Percentiles rank a stretch among this genome's conserved stretches.
These are phyloP conservation scores for Macrophomina pseudophaseolina DNA, from an alignment of 2,329 filamentous ascomycete genomes.

Conservation along the genomic window DNA sequence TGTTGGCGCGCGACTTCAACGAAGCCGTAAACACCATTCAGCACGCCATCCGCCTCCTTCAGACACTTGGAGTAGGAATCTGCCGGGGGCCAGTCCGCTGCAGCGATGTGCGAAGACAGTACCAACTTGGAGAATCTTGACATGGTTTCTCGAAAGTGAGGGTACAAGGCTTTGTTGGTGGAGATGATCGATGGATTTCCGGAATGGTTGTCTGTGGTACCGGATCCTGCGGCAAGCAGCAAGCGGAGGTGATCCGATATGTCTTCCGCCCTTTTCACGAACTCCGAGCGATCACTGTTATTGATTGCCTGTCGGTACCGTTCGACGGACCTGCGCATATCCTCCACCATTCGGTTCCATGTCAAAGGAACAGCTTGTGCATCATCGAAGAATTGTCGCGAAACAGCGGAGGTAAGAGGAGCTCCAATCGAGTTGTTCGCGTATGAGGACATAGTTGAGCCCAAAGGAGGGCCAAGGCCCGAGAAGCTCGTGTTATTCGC, in stretches of 20 bases:
- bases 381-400: conserved; percentile 89
- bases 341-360: conserved; percentile 87
- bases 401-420: conserved; percentile 59
- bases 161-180: conserved; percentile 94
- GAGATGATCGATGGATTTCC: conserved; percentile 99
- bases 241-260: conserved; percentile 95
- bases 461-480: conserved; percentile 52
- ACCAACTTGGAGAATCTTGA: conserved; percentile 99
- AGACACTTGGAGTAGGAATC: conserved; percentile 95
- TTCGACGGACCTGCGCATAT: conserved; percentile 91
- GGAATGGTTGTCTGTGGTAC: conserved; percentile 97
- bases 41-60: conserved; percentile 94
- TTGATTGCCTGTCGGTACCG: conserved; percentile 89
- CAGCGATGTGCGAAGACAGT: conserved; percentile 95
- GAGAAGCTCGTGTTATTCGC: conserved; percentile 47
- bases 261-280: conserved; percentile 93
- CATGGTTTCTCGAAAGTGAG: conserved; percentile 99
- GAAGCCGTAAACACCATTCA: conserved; percentile 93
- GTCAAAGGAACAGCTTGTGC: conserved; percentile 78
- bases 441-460: conserved; percentile 61
- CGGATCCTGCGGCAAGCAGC: conserved; percentile 91
- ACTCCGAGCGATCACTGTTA: conserved; percentile 82
- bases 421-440: conserved; percentile 55
- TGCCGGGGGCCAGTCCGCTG: conserved; percentile 91
- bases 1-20: conserved; percentile 95